Evolutionary conservation across 495 filamentous ascomycete species (phyloP), one percentile per base, ranked within the genome.

Genomic region (Amniculicola lignicola): DNA sequence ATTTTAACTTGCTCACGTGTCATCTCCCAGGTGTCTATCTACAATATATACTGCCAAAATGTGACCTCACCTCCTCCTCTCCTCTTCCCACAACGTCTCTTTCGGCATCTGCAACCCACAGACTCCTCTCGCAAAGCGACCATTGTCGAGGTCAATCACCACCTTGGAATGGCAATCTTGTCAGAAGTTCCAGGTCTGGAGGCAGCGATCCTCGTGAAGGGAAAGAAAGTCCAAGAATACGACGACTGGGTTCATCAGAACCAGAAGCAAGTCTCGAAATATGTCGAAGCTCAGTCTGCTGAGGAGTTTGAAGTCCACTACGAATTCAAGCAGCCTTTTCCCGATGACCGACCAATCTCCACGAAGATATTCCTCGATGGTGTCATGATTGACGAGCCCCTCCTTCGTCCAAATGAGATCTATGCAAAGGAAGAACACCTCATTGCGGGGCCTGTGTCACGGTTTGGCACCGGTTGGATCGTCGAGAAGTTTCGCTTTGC

Each of bases 161-260:
- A 33, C 29, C 29, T 7, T 7, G n/a, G 7, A 29, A 62, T 62
- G 59, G 59, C 59, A 15, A 49, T 62, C 18, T 18, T 61, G 1
- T 27, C 25, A 3, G 40, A 21, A 7, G 9, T 48, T 9, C 52
- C 52, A 0, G 53, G 53, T 15, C 29, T 62, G 2, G 19, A 48
- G 25, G 54, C 53, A 1, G 33, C 47, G n/a, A 27, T 62, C 11
- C 24, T 57, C 19, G 46, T 53, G 18, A 39, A 53, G 12, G 47
- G 35, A n/a, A 10, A 35, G 6, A 12, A 33, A 4, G 19, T 62
- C 1, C 4, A 47, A 23, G 59, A 57, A 27, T 57, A 62, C 44
- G 31, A 57, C 22, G 51, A 54, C n/a, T n/a, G n/a, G n/a, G 19
- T 10, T 18, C 37, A 9, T 6, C 9, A 6, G 9, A 10, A 41